Base-by-base conservation (phyloP, 306 rosid species). In the barrel medic (Medicago truncatula) region DNA sequence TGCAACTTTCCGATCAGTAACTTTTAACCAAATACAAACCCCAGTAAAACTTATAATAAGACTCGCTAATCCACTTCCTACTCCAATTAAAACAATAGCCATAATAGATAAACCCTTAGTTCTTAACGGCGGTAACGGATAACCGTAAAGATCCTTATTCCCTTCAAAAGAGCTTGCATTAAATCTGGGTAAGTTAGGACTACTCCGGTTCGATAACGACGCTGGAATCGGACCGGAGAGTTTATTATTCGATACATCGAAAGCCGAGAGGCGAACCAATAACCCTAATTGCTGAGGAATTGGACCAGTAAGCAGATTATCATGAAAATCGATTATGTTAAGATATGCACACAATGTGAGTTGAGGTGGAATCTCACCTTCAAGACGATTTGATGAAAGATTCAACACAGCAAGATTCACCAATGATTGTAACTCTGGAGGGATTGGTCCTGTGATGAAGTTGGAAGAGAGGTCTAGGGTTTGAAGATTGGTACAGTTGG, bases 201-300 rank as follows among this genome's bases (percentile, higher is more conserved):
- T 88, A n/a, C 87, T 90, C 67, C 97, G 83, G 76, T 95, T 92
- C 0, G 87, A 81, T 0, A 95, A 23, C 5, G 92, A 78, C 13
- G 83, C 4, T 5, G 98, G 97, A 8, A 95, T 92, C 23, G 93
- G 95, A 10, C 98, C 98, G 23, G 97, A 78, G 28, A 95, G 89
- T 1, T 66, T 83, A 76, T 95, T 95, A 34, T 85, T 84, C 5
- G 97, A 92, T n/a, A 95, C 96, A 38, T 95, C 98, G 58, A 95
- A 90, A 28, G 92, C 90, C 0, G 97, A 92, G 14, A 95, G 88
- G 0, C 99, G 85, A 5, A 80, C 90, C 0, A 95, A 83, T 1
- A 92, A 88, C 46, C 99, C 99, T 77, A 95, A 75, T 80, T 89
- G 93, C 82, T 90, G 97, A 11, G 99, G 99, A n/a, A 95, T 90